Evolutionary conservation across 108 stramenopile genomes (phyloP).

Genomic region (Cyclotella cryptica): DNA sequence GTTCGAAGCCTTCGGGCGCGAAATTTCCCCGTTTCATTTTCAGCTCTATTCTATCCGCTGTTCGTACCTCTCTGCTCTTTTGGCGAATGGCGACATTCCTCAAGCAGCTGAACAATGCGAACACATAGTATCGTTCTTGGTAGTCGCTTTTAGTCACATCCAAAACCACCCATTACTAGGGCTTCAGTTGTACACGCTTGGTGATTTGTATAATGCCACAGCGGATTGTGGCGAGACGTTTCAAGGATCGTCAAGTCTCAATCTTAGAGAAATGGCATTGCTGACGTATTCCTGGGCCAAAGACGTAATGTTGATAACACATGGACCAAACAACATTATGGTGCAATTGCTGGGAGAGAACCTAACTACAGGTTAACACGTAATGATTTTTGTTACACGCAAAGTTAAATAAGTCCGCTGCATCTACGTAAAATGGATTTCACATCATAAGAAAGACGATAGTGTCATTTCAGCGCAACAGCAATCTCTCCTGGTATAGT

Average conservation of each 20-base stretch:
- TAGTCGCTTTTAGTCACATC: constrained; percentile 46
- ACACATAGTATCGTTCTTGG: constrained; percentile 57
- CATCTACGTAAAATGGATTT: background rate
- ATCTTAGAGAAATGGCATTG: constrained; percentile 21
- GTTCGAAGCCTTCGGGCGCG: constrained; percentile 16
- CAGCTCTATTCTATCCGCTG: constrained; percentile 37
- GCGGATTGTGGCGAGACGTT: constrained; percentile 5
- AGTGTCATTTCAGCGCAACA: constrained; percentile 6
- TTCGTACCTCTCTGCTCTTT: constrained; percentile 34
- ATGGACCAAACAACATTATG: constrained; percentile 29
- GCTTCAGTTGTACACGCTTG: constrained; percentile 71
- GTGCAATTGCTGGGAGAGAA: constrained; percentile 20
- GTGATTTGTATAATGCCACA: constrained; percentile 48
- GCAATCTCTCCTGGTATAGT: constrained; percentile 42
- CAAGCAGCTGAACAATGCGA: constrained; percentile 47
- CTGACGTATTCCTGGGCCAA: constrained; percentile 36
- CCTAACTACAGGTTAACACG: background rate
- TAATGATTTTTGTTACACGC: background rate
- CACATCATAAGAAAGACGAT: background rate
- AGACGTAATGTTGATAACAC: constrained; percentile 32
- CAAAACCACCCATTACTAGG: constrained; percentile 62
- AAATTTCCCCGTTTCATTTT: constrained; percentile 34
- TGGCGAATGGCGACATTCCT: constrained; percentile 19
- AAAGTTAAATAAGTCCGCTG: background rate
- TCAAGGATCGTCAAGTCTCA: background rate